These are phyloP conservation scores for Zizania palustris DNA, from an alignment of 202 grass and related monocot genomes.

Conservation along the genomic window DNA sequence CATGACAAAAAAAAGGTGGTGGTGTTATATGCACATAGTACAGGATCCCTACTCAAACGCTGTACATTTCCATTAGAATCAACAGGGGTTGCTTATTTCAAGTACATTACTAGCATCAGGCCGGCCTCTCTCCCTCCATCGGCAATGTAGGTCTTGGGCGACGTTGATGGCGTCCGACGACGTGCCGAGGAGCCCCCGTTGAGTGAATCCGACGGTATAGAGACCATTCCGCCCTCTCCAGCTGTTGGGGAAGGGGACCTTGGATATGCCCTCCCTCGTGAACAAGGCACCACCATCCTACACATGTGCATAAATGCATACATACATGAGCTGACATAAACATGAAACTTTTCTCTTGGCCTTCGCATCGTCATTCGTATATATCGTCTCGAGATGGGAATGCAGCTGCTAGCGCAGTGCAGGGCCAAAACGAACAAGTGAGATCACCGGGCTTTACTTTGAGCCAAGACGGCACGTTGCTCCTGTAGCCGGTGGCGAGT, in stretches of 20 bases:
- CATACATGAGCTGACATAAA: background rate
- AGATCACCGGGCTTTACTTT: slow-evolving; percentile 61
- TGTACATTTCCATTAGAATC: slow-evolving; percentile 42
- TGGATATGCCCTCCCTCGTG: slow-evolving; percentile 64
- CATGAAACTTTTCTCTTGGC: background rate
- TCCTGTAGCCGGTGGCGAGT: slow-evolving; percentile 84
- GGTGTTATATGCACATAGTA: slow-evolving; percentile 15
- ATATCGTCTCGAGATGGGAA: background rate
- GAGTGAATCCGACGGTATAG: slow-evolving; percentile 84
- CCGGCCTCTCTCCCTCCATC: slow-evolving; percentile 49
- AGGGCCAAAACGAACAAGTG: slow-evolving; percentile 17
- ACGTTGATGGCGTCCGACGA: slow-evolving; percentile 74
- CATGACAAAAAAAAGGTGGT: no score
- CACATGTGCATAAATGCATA: background rate
- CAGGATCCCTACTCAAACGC: slow-evolving; percentile 16
- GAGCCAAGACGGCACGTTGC: slow-evolving; percentile 97
- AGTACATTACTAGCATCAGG: background rate
- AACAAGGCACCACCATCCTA: slow-evolving; percentile 67
- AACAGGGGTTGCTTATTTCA: slow-evolving; percentile 8
- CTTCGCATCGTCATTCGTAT: background rate
- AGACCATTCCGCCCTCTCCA: slow-evolving; percentile 83
- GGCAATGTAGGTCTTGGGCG: slow-evolving; percentile 62
- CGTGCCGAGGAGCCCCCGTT: slow-evolving; percentile 74
- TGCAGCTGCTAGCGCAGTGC: background rate
- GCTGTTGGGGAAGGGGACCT: slow-evolving; percentile 54